Conservation (phyloP, 208 protist species). For the Leishmania turanica region DNA sequence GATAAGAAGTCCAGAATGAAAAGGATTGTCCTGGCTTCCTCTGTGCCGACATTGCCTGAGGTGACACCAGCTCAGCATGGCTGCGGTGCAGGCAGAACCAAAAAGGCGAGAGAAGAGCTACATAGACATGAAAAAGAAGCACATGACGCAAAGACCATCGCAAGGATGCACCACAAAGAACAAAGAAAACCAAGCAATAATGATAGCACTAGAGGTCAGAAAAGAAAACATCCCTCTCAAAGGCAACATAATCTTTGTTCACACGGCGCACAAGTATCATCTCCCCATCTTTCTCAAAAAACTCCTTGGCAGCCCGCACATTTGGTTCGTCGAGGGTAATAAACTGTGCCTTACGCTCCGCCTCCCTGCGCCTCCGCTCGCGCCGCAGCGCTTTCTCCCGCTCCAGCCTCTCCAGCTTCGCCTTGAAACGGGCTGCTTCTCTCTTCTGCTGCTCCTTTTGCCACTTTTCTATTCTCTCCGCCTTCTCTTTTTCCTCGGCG, state of each 20-base stretch:
- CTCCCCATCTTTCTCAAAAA: conserved; percentile 53
- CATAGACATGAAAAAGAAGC: background rate
- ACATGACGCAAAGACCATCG: background rate
- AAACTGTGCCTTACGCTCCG: conserved; percentile 47
- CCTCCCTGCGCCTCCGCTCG: conserved; percentile 41
- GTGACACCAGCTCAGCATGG: background rate
- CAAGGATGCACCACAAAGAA: background rate
- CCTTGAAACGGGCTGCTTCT: conserved; percentile 47
- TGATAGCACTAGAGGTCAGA: conserved; percentile 22
- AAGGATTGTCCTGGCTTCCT: no score
- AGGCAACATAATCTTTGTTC: conserved; percentile 42
- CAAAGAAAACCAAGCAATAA: background rate
- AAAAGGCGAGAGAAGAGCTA: conserved; percentile 4
- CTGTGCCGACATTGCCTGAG: background rate
- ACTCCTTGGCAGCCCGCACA: conserved; percentile 42
- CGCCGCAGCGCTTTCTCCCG: conserved; percentile 37
- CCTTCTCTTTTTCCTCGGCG: conserved; percentile 44
- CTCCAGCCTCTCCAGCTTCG: conserved; percentile 41
- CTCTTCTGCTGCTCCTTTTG: conserved; percentile 33
- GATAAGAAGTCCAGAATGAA: background rate
- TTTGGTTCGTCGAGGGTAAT: conserved; percentile 42
- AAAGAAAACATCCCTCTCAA: conserved; percentile 77
- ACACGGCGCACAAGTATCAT: conserved; percentile 80
- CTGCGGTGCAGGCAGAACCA: background rate
- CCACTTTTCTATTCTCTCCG: conserved; percentile 34